These are phyloP conservation scores for Austroboletus niveus DNA, from an alignment of 1,284 basidiomycete genomes.

Conservation along the genomic window DNA sequence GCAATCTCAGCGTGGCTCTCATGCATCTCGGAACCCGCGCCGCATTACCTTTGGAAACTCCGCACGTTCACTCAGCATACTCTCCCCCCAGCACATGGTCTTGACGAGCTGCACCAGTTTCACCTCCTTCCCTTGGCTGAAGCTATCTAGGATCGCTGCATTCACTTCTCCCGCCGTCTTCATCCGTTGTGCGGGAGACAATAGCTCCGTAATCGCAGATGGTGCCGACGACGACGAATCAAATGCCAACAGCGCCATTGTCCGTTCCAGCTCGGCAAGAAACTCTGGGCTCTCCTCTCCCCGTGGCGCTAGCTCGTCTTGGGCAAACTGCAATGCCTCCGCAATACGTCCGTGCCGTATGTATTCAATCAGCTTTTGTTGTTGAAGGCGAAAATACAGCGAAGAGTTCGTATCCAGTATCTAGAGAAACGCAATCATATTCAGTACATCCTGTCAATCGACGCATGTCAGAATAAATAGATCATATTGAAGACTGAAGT, in stretches of 20 bases:
- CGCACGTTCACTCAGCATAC: conserved; percentile 69
- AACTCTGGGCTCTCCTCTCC: conserved; percentile 96
- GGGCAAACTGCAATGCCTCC: conserved; percentile 88
- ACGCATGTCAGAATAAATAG: conserved; percentile 16
- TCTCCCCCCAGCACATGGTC: conserved; percentile 88
- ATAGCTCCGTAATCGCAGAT: conserved; percentile 68
- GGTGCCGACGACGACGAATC: conserved; percentile 67
- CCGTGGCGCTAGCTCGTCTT: conserved; percentile 89
- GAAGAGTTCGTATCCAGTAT: conserved; percentile 92
- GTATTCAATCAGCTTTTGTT: conserved; percentile 92
- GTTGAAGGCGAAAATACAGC: conserved; percentile 90
- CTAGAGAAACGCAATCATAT: conserved; percentile 43
- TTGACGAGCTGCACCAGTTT: conserved; percentile 87
- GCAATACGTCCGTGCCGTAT: conserved; percentile 81
- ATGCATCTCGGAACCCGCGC: conserved; percentile 2
- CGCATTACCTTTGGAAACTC: conserved; percentile 70
- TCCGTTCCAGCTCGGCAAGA: conserved; percentile 86
- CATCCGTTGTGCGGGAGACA: conserved; percentile 85
- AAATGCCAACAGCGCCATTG: conserved; percentile 95
- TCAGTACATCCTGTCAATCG: conserved; percentile 13
- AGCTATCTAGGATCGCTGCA: conserved; percentile 87
- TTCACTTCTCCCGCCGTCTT: conserved; percentile 95
- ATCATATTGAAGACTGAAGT: conserved; percentile 95
- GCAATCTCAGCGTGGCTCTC: conserved; percentile 20
- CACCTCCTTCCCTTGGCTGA: conserved; percentile 90